Evolutionary conservation across 495 filamentous ascomycete species (phyloP).

Genomic region (Neurospora intermedia): DNA sequence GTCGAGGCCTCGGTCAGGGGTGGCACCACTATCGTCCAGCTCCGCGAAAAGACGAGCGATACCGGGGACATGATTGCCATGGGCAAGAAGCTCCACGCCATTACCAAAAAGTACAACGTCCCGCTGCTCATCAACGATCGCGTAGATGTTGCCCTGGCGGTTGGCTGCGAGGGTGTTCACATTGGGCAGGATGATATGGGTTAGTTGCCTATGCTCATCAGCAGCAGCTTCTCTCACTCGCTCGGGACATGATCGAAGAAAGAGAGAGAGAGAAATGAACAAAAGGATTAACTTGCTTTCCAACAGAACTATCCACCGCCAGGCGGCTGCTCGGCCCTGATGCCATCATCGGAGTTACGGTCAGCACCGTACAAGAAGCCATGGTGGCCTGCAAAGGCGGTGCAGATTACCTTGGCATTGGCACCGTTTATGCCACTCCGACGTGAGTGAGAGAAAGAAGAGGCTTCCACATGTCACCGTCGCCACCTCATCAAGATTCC

Average conservation of each 20-base stretch:
- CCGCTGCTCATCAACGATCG: slow-evolving; percentile 93
- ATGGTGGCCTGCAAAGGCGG: slow-evolving; percentile 54
- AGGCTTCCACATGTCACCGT: background rate
- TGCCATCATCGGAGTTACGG: slow-evolving; percentile 59
- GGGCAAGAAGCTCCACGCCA: slow-evolving; percentile 55
- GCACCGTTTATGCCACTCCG: slow-evolving; percentile 73
- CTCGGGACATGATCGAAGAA: background rate
- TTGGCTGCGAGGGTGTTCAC: slow-evolving; percentile 83
- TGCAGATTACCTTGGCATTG: slow-evolving; percentile 82
- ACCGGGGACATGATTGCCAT: slow-evolving; percentile 62
- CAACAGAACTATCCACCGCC: slow-evolving; percentile 49
- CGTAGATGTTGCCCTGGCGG: slow-evolving; percentile 81
- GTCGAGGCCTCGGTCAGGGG: slow-evolving; percentile 70
- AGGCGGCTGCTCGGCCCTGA: slow-evolving; percentile 61
- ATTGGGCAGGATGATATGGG: slow-evolving; percentile 91
- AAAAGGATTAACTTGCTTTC: background rate
- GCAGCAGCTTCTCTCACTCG: background rate
- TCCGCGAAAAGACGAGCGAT: slow-evolving; percentile 77
- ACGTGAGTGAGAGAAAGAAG: slow-evolving; percentile 42
- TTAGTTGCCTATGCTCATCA: slow-evolving; percentile 24
- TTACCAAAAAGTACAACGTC: slow-evolving; percentile 56
- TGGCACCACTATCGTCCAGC: slow-evolving; percentile 82
- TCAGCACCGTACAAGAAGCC: slow-evolving; percentile 57
- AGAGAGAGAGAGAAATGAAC: background rate
- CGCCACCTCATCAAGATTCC: background rate